phyloP scores from a whole-genome alignment of 768 basidiomycete species.

The Crucibulum laeve region DNA sequence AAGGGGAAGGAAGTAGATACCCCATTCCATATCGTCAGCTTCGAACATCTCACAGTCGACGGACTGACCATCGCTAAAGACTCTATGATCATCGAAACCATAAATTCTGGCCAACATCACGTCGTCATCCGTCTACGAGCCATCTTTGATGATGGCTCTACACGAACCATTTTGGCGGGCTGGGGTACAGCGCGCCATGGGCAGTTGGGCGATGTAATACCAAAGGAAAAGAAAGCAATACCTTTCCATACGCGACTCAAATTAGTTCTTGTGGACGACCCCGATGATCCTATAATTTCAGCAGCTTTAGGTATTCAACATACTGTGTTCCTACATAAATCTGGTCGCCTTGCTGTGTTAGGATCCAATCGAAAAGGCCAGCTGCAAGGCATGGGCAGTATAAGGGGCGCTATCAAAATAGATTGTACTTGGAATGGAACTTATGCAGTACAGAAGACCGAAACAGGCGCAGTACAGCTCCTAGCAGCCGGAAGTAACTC shows the following conservation, averaged over 20 bases:
- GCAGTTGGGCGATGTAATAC: constrained; percentile 55
- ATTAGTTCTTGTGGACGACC: constrained; percentile 26
- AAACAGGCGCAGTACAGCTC: constrained; percentile 14
- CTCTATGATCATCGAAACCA: constrained; percentile 27
- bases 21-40: constrained; percentile 36
- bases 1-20: constrained; percentile 9
- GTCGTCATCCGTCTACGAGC: constrained; percentile 44
- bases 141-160: constrained; percentile 14
- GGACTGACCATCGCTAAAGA: constrained; percentile 16
- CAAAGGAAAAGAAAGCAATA: constrained; percentile 15
- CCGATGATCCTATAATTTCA: constrained; percentile 24
- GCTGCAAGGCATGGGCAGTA: constrained; percentile 30
- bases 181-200: constrained; percentile 89
- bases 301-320: constrained; percentile 40
- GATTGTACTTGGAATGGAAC: constrained; percentile 83
- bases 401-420: constrained; percentile 25
- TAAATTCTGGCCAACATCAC: constrained; percentile 72
- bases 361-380: constrained; percentile 77
- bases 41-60: constrained; percentile 32
- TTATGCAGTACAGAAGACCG: constrained; percentile 34
- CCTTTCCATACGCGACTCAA: constrained; percentile 26
- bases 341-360: constrained; percentile 44
- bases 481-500: constrained; percentile 52
- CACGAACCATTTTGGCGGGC: constrained; percentile 42
- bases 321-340: constrained; percentile 50